A percentile compares a stretch with the other conserved stretches of the same genome.
Evolutionary conservation across 129 eudicot species (phyloP).

Genomic region (Scalesia atractyloides): DNA sequence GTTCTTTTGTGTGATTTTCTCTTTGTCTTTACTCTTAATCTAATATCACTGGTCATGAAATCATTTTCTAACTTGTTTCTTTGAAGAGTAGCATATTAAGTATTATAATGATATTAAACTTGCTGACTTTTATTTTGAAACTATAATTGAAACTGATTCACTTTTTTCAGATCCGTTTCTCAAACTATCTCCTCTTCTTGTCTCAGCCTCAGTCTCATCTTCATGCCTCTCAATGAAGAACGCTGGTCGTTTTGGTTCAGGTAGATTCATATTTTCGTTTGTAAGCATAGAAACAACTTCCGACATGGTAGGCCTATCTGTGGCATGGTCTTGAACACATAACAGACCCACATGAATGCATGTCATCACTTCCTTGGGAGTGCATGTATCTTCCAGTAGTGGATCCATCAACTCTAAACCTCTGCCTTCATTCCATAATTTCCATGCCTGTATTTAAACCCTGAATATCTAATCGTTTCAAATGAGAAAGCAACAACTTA

Average conservation of each 20-base stretch:
- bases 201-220: background rate
- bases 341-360: constrained; percentile 42
- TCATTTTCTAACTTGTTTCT: background rate
- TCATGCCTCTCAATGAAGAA: constrained; percentile 33
- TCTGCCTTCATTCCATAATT: constrained; percentile 35
- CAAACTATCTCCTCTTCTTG: background rate
- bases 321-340: constrained; percentile 36
- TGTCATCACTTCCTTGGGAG: constrained; percentile 34
- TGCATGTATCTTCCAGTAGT: constrained; percentile 24
- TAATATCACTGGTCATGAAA: background rate
- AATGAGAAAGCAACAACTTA: background rate
- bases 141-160: constrained; percentile 41
- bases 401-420: constrained; percentile 37
- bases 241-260: constrained; percentile 51
- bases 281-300: constrained; percentile 39
- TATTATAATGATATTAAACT: background rate
- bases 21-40: background rate
- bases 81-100: background rate
- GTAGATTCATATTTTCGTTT: constrained; percentile 32
- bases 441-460: constrained; percentile 31
- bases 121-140: constrained; percentile 3
- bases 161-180: constrained; percentile 33
- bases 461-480: background rate
- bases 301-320: constrained; percentile 23
- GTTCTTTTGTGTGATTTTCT: background rate